Conservation (phyloP, 495 filamentous ascomycete species). For the Annulohypoxylon moriforme region DNA sequence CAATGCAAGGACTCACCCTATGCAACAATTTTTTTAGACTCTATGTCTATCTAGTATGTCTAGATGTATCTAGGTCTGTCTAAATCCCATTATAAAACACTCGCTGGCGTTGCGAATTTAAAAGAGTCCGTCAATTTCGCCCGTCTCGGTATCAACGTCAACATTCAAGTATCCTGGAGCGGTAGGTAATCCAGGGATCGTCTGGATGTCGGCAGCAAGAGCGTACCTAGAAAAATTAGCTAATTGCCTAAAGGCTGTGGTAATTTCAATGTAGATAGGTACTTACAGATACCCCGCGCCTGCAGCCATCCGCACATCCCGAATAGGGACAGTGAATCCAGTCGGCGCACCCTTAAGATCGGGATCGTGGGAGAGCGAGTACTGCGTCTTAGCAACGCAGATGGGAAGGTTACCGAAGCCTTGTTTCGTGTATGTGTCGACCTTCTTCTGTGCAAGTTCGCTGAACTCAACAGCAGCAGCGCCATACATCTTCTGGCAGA, state of each 20-base stretch:
- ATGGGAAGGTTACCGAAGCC: constrained; percentile 93
- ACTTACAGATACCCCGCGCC: constrained; percentile 91
- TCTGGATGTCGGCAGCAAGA: constrained; percentile 96
- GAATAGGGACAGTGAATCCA: constrained; percentile 94
- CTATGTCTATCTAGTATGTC: constrained; percentile 10
- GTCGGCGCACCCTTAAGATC: constrained; percentile 95
- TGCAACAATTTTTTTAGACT: constrained; percentile 17
- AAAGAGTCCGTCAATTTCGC: constrained; percentile 95
- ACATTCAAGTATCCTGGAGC: constrained; percentile 97
- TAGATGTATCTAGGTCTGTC: constrained; percentile 3
- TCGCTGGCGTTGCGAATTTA: constrained; percentile 54
- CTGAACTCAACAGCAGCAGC: constrained; percentile 91
- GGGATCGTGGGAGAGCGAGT: constrained; percentile 94
- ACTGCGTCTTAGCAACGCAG: constrained; percentile 98
- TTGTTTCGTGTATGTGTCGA: constrained; percentile 92
- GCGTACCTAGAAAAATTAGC: constrained; percentile 73
- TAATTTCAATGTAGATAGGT: constrained; percentile 18
- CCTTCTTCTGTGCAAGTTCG: constrained; percentile 93
- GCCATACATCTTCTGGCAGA: constrained; percentile 93
- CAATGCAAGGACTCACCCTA: constrained; percentile 13
- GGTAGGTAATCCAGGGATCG: constrained; percentile 94
- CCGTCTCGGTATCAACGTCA: constrained; percentile 91
- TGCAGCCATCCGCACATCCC: constrained; percentile 92
- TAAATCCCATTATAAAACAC: not conserved
- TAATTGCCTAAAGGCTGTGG: not conserved